Base-by-base conservation (phyloP, 225 moss, liverwort and hornwort genomes). In the Anthoceros angustus region DNA sequence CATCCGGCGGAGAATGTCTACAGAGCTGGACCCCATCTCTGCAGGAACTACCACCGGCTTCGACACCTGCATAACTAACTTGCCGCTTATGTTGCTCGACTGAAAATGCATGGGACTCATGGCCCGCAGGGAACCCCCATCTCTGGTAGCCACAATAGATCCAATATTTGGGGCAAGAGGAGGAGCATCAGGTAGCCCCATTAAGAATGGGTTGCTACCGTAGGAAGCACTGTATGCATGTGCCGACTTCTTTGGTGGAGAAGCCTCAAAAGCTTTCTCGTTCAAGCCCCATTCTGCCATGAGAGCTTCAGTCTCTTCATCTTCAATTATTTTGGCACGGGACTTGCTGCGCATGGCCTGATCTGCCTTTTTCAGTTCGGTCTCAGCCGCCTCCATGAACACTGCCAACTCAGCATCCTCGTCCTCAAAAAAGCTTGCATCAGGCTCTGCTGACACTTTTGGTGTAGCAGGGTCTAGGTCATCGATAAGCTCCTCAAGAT, bases 261-360 rank as follows among this genome's bases (percentile, higher is more conserved):
- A 84, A 18, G 75, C 81, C 66, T 98, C 86, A 5, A 98, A 98
- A 25, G 88, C 83, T 75, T 80, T 85, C 77, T 98, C 91, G 64
- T 91, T 91, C 64, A 98, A 72, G 0, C 95, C 95, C 95, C 95
- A 98, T 69, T 98, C 86, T 75, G 85, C 85, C 95, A 98, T 98
- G 48, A 98, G 90, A 42, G 95, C 88, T 72, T 91, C 95, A 16
- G 95, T 91, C 74, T 98, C 95, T 68, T 83, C 91, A 78, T 98
- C 95, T 78, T 98, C 95, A 64, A 98, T 69, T 84, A 91, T 68
- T 78, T 91, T 98, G 10, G 95, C 95, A 72, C 91, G 78, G 38
- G 77, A 85, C 70, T 91, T 98, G 75, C 95, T 98, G 64, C 91
- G 86, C 91, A 98, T 91, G 21, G 95, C 86, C 81, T 98, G 95